Conservation (phyloP, 176 grass and related monocot species). For the Carex pumila region DNA sequence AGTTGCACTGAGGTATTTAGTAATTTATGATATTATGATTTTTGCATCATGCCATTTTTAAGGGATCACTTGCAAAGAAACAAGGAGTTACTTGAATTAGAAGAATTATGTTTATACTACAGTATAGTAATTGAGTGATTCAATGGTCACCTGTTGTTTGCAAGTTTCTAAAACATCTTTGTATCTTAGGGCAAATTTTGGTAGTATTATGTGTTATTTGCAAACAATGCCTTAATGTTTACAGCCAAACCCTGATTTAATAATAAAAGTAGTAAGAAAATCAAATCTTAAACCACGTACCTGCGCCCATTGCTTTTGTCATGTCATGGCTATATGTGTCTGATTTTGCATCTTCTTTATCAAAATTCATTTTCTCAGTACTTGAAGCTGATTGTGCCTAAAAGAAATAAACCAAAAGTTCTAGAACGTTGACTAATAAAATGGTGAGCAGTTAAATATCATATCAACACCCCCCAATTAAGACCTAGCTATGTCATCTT, state of each 20-base stretch:
- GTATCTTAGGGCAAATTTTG: background rate
- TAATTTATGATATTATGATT: background rate
- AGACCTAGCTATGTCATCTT: background rate
- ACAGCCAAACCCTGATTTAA: background rate
- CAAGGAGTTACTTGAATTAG: background rate
- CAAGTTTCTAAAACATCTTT: background rate
- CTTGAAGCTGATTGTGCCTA: slow-evolving; percentile 2
- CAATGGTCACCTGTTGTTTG: background rate
- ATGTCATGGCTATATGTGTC: slow-evolving; percentile 66
- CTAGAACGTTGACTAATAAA: background rate
- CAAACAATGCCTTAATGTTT: background rate
- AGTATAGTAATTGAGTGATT: background rate
- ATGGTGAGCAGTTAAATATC: background rate
- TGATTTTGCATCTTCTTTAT: slow-evolving; percentile 45
- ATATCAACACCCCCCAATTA: background rate
- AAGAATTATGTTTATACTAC: background rate
- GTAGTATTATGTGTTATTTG: background rate
- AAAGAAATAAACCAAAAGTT: background rate
- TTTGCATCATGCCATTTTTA: background rate
- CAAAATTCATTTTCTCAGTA: slow-evolving; percentile 14
- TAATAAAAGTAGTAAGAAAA: background rate
- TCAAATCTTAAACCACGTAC: slow-evolving; percentile 26
- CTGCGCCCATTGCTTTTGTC: slow-evolving; percentile 93
- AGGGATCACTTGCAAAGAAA: background rate
- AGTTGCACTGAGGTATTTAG: background rate